phyloP scores from a whole-genome alignment of 129 eudicot species.

The Erigeron canadensis region DNA sequence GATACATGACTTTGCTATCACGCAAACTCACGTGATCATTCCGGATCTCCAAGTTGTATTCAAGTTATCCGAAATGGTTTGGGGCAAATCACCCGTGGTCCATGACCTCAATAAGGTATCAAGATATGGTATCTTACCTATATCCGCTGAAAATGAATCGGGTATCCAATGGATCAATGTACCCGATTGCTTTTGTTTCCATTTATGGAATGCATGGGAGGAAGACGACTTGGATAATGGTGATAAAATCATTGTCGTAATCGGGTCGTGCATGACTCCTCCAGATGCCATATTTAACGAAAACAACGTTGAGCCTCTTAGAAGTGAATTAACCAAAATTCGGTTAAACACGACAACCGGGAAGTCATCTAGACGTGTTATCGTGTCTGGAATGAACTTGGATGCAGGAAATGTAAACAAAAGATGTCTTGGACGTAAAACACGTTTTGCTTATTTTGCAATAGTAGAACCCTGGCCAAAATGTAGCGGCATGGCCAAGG shows the following conservation, averaged over 20 bases:
- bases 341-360: slow-evolving; percentile 42
- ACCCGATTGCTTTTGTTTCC: slow-evolving; percentile 38
- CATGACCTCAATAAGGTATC: slow-evolving; percentile 41
- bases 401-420: slow-evolving; percentile 38
- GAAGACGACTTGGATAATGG: slow-evolving; percentile 33
- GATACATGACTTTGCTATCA: slow-evolving; percentile 54
- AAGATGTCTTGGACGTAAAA: slow-evolving; percentile 27
- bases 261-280: slow-evolving; percentile 57
- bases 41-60: slow-evolving; percentile 42
- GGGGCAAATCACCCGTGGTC: slow-evolving; percentile 45
- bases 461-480: slow-evolving; percentile 41
- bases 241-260: slow-evolving; percentile 23
- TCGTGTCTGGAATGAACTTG: slow-evolving; percentile 29
- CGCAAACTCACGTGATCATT: slow-evolving; percentile 30
- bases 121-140: slow-evolving; percentile 34
- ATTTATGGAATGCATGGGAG: slow-evolving; percentile 50
- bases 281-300: slow-evolving; percentile 45
- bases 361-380: slow-evolving; percentile 30
- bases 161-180: slow-evolving; percentile 42
- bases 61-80: slow-evolving; percentile 38
- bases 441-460: slow-evolving; percentile 29
- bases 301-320: slow-evolving; percentile 26
- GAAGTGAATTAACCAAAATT: slow-evolving; percentile 38
- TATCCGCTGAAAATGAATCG: slow-evolving; percentile 28
- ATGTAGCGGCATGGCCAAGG: slow-evolving; percentile 38